Evolutionary conservation across 2,329 filamentous ascomycete species (phyloP).

Genomic region (Ambrosiella xylebori): DNA sequence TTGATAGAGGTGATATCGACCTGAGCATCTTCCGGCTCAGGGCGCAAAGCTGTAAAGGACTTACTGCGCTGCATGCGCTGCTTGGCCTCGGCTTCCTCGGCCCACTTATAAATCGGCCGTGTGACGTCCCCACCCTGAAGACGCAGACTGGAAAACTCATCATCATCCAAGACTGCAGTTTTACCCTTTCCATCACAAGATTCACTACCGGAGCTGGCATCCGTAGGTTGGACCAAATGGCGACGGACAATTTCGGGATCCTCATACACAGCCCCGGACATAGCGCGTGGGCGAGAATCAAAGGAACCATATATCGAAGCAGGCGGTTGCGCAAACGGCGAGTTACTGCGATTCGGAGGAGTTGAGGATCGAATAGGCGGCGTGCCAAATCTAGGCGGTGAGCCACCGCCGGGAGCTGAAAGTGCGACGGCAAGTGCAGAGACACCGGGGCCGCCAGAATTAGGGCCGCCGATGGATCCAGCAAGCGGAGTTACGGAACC

Average conservation of each 20-base stretch:
- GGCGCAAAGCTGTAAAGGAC: conserved; percentile 66
- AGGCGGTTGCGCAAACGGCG: conserved; percentile 16
- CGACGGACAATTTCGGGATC: conserved; percentile 82
- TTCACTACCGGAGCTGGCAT: conserved; percentile 31
- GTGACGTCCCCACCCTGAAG: conserved; percentile 92
- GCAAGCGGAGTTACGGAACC: conserved; percentile 25
- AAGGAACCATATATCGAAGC: conserved; percentile 67
- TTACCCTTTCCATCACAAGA: conserved; percentile 37
- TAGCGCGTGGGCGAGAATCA: conserved; percentile 45
- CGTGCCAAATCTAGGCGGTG: conserved; percentile 53
- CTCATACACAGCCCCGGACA: conserved; percentile 47
- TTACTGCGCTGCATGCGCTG: conserved; percentile 59
- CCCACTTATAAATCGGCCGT: conserved; percentile 90
- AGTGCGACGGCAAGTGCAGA: conserved; percentile 83
- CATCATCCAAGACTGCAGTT: conserved; percentile 38
- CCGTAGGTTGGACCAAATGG: conserved; percentile 60
- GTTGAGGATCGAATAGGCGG: conserved; percentile 43
- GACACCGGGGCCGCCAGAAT: conserved; percentile 57
- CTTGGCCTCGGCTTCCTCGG: conserved; percentile 65
- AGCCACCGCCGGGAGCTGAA: conserved; percentile 52
- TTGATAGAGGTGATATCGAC: conserved; percentile 82
- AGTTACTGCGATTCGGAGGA: conserved; percentile 28
- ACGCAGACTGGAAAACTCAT: conserved; percentile 84
- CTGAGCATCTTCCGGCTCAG: conserved; percentile 61
- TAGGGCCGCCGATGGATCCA: conserved; percentile 40